Evolutionary conservation across 2,329 filamentous ascomycete genomes (phyloP).

Genomic region (Phaeosphaeria sp.): DNA sequence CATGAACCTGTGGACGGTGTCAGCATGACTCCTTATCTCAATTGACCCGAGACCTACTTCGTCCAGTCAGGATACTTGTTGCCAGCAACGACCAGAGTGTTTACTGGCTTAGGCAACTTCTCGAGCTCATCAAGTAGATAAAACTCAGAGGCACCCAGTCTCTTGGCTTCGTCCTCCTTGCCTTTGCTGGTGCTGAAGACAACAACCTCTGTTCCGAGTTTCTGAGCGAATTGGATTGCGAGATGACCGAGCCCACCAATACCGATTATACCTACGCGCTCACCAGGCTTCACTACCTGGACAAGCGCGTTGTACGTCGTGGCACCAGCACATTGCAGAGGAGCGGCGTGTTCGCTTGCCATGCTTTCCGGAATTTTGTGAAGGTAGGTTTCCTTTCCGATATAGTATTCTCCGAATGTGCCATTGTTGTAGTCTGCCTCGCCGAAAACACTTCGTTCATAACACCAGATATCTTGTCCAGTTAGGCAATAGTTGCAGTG

Average conservation of each 20-base stretch:
- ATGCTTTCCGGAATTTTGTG: constrained; percentile 27
- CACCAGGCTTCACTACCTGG: constrained; percentile 71
- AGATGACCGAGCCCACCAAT: constrained; percentile 79
- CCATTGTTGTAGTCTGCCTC: constrained; percentile 30
- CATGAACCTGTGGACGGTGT: constrained; percentile 14
- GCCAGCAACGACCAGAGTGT: constrained; percentile 25
- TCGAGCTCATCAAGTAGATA: constrained; percentile 29
- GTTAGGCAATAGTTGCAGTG: constrained; percentile 36
- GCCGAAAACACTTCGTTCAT: constrained; percentile 45
- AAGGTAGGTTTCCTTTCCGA: constrained; percentile 25
- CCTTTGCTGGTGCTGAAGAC: constrained; percentile 25
- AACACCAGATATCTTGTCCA: constrained; percentile 45
- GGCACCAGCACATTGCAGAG: constrained; percentile 27
- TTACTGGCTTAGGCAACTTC: constrained; percentile 24
- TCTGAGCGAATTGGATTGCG: constrained; percentile 71
- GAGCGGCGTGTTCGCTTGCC: constrained; percentile 22
- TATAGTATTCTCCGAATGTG: constrained; percentile 22
- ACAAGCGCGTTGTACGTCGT: constrained; percentile 78
- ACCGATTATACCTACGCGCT: constrained; percentile 83
- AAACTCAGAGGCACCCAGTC: constrained; percentile 30
- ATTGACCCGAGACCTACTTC: constrained; percentile 17
- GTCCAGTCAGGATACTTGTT: constrained; percentile 29
- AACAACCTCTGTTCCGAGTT: constrained; percentile 29
- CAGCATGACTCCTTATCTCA: background rate
- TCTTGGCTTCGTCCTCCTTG: constrained; percentile 26